A percentile compares a stretch with the other conserved stretches of the same genome.
phyloP scores from a whole-genome alignment of 371 early-diverging fungal species.

The Nematocida ironsii region DNA sequence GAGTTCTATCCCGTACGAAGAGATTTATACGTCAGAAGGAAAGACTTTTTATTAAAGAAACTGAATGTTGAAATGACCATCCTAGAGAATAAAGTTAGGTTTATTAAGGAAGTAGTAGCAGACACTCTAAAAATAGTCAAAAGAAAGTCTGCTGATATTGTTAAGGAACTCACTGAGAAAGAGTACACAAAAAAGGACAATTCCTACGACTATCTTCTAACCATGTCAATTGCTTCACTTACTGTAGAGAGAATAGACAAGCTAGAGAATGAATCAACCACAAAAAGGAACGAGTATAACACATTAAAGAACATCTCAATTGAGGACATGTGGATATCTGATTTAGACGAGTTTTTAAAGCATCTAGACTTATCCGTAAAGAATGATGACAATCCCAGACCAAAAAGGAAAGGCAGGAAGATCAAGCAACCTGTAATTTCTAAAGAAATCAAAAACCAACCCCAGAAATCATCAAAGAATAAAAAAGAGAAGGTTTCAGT shows the following conservation, averaged over 20 bases:
- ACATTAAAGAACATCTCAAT: constrained; percentile 74
- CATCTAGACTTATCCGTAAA: constrained; percentile 1
- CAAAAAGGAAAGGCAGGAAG: constrained; percentile 26
- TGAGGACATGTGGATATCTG: constrained; percentile 82
- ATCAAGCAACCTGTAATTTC: neutral
- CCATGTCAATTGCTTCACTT: constrained; percentile 84
- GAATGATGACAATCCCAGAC: neutral
- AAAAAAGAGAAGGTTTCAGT: constrained; percentile 4
- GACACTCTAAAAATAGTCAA: constrained; percentile 80
- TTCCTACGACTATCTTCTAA: constrained; percentile 86
- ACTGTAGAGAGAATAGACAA: constrained; percentile 83
- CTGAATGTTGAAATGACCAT: constrained; percentile 76
- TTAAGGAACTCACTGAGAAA: constrained; percentile 76
- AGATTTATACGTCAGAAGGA: constrained; percentile 81
- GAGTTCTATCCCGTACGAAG: constrained; percentile 87
- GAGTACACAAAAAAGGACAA: constrained; percentile 74
- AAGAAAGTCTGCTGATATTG: constrained; percentile 77
- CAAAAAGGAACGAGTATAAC: constrained; percentile 75
- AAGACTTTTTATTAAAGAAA: constrained; percentile 76
- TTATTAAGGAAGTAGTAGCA: constrained; percentile 83
- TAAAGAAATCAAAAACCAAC: neutral
- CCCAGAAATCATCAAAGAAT: neutral
- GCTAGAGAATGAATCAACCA: constrained; percentile 74
- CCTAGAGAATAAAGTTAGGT: constrained; percentile 84
- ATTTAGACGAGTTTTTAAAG: constrained; percentile 72